phyloP scores from a whole-genome alignment of 495 filamentous ascomycete genomes.

The Sordaria brevicollis region DNA sequence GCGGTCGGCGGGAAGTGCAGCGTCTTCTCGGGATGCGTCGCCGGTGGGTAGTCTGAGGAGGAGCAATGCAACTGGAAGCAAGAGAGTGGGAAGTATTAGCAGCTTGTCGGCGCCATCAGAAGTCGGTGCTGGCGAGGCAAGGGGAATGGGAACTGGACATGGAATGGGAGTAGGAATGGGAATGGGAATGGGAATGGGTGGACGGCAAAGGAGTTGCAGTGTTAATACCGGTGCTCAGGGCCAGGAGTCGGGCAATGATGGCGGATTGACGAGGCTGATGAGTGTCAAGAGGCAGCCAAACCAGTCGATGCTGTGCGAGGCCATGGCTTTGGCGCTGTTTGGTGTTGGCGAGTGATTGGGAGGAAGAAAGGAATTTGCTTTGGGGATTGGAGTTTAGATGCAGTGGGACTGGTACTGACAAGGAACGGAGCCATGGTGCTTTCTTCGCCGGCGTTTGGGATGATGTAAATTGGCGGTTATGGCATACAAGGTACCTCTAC shows the following conservation, averaged over 20 bases:
- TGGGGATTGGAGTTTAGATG: background rate
- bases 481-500: too few species aligned
- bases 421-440: background rate
- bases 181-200: background rate
- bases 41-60: slow-evolving; percentile 3
- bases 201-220: background rate
- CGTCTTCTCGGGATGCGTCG: background rate
- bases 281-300: slow-evolving; percentile 17
- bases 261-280: slow-evolving; percentile 17
- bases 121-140: background rate
- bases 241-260: slow-evolving; percentile 3
- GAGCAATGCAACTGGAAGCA: slow-evolving; percentile 10
- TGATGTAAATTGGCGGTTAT: background rate
- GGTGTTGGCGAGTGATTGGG: slow-evolving; percentile 11
- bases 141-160: too few species aligned
- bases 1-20: background rate
- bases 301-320: slow-evolving; percentile 17
- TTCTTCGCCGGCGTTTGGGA: background rate
- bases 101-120: background rate
- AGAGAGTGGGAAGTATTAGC: background rate
- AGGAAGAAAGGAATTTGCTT: background rate
- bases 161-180: background rate
- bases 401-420: background rate
- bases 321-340: slow-evolving; percentile 23
- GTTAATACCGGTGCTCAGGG: background rate